Conservation (phyloP, 495 filamentous ascomycete genomes). For the Oleoguttula mirabilis region DNA sequence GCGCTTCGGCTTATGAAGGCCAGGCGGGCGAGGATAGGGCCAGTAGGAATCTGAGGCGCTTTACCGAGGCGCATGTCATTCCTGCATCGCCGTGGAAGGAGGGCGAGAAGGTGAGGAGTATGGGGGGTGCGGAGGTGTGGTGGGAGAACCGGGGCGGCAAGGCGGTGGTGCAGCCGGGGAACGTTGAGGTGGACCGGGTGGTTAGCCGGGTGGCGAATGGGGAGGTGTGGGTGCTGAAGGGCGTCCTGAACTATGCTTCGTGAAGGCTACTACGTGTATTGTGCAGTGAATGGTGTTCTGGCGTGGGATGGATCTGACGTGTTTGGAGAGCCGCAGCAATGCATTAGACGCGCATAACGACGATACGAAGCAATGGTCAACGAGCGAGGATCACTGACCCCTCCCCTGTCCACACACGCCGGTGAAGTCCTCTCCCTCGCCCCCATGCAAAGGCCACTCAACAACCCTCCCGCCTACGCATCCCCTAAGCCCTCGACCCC, state of each 20-base stretch:
- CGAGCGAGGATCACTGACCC: no score
- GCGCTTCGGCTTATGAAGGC: constrained; percentile 71
- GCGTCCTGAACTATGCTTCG: constrained; percentile 27
- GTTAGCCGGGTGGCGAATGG: constrained; percentile 70
- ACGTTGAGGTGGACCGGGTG: constrained; percentile 59
- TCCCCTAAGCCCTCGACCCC: no score
- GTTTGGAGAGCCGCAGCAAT: no score
- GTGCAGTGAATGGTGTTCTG: no score
- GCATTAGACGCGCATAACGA: no score
- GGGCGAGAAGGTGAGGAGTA: constrained; percentile 55
- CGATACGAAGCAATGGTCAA: no score
- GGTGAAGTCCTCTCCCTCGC: no score
- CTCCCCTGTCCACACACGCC: no score
- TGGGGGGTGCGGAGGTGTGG: constrained; percentile 64
- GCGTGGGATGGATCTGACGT: no score
- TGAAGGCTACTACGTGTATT: no score
- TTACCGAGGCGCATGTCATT: constrained; percentile 81
- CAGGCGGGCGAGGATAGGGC: constrained; percentile 68
- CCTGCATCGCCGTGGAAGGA: constrained; percentile 67
- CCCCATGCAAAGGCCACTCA: no score
- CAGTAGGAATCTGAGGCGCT: constrained; percentile 61
- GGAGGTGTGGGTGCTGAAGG: constrained; percentile 47
- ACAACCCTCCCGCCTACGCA: no score
- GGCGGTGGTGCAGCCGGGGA: constrained; percentile 58
- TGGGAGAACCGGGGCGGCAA: constrained; percentile 66